phyloP scores from a whole-genome alignment of 2,329 filamentous ascomycete species.

The Hypoxylon sp. region DNA sequence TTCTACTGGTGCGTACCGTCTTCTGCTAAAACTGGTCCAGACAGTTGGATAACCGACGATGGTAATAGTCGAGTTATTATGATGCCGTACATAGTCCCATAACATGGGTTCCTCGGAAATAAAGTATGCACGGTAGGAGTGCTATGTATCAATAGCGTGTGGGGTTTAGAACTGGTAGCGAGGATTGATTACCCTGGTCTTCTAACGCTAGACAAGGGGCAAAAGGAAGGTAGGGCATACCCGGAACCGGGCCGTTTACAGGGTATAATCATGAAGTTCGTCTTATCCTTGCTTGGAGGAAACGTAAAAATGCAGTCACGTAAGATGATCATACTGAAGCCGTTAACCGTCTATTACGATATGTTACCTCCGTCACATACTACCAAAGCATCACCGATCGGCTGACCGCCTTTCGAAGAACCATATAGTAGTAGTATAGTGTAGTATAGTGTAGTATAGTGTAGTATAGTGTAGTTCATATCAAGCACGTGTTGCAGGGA shows the following conservation, averaged over 20 bases:
- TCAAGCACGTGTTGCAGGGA: constrained; percentile 9
- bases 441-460: neutral
- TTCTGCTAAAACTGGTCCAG: neutral
- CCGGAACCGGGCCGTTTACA: constrained; percentile 13
- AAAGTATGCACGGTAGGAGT: neutral
- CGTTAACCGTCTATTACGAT: neutral
- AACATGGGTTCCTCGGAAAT: constrained; percentile 2
- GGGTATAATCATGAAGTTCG: constrained; percentile 4
- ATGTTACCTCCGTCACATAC: constrained; percentile 7
- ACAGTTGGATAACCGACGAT: constrained; percentile 10
- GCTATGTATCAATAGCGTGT: constrained; percentile 21
- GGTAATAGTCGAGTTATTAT: constrained; percentile 9
- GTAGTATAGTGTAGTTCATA: neutral
- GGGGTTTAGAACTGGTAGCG: constrained; percentile 17
- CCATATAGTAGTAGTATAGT: neutral
- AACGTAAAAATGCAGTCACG: neutral
- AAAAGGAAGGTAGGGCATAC: neutral
- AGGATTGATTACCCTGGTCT: neutral
- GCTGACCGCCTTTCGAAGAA: constrained; percentile 2
- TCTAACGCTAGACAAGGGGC: constrained; percentile 6
- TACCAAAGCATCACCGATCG: neutral
- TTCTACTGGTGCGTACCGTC: constrained; percentile 2
- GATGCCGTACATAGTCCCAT: constrained; percentile 6
- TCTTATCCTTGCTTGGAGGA: constrained; percentile 1
- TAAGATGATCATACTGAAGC: neutral